Conservation (phyloP, 176 grass and related monocot species). For the Cenchrus fungigraminus region DNA sequence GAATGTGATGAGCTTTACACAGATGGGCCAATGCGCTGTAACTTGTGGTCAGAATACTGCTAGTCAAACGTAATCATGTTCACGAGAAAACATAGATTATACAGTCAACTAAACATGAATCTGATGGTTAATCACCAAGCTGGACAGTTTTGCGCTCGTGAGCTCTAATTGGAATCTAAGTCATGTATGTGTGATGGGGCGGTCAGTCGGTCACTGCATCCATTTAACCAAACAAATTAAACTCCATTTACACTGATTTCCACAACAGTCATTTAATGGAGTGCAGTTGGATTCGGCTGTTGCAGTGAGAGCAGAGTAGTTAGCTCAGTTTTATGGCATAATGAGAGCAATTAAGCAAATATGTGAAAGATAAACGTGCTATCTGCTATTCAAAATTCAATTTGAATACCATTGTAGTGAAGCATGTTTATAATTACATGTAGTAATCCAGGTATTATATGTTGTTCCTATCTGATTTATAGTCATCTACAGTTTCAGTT, state of each 20-base stretch:
- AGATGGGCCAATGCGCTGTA: neutral
- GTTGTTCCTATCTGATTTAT: slow-evolving; percentile 11
- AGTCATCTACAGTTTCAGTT: slow-evolving; percentile 19
- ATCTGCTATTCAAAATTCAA: neutral
- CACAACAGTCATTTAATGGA: neutral
- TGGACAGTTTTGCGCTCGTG: neutral
- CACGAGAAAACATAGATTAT: neutral
- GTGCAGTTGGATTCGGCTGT: slow-evolving; percentile 9
- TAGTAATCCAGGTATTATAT: slow-evolving; percentile 30
- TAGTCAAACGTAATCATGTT: neutral
- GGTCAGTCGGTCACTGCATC: neutral
- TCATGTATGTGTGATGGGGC: neutral
- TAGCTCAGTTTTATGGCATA: neutral
- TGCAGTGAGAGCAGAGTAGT: slow-evolving; percentile 7
- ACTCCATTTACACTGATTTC: neutral
- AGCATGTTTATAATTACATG: slow-evolving; percentile 10
- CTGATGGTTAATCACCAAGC: neutral
- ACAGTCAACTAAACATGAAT: neutral
- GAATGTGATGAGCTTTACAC: slow-evolving; percentile 11
- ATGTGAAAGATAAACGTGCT: slow-evolving; percentile 1
- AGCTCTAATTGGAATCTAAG: neutral
- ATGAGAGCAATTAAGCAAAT: slow-evolving; percentile 15
- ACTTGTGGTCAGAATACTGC: neutral
- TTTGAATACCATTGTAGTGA: slow-evolving; percentile 2
- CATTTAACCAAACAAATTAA: neutral